Base-by-base conservation (phyloP, 768 basidiomycete genomes). In the Rhizopogon vesiculosus region DNA sequence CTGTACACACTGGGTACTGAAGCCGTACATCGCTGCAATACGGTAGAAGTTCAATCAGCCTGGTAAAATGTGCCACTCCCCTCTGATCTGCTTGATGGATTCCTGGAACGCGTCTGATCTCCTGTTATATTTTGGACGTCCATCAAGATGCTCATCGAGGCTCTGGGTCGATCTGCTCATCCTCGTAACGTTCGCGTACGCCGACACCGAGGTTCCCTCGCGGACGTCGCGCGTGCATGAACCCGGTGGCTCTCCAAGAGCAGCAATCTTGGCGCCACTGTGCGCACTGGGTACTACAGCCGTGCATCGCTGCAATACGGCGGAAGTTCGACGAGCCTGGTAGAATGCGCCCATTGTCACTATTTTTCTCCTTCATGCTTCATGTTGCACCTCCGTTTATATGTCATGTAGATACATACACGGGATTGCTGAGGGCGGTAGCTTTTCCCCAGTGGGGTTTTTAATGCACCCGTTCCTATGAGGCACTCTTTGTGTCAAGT, bases 361-460 rank as follows among this genome's bases (percentile, higher is more conserved):
- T n/a, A 25, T 25, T 25, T 25, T n/a, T 15, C 16, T 16, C 38
- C 39, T 35, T 54, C 13, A 10, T 38, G 35, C 18, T 53, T 31
- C 18, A 19, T 46, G 9, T 29, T 44, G n/a, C 9, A 31, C 40
- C 5, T 31, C 5, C 28, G 39, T 48, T 12, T 42, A 10, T 48
- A 2, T 44, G 35, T 9, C 18, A 35, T 54, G 45, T 54, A 45
- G 7, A 18, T 48, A 33, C 9, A 25, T 22, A 18, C 56, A 38
- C 45, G 3, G 31, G 40, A 57, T 8, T 57, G 53, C 45, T 49
- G 56, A 57, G 56, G 56, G 53, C 48, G 56, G 56, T 57, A 57
- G 56, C 56, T 57, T 57, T 57, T 57, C 56, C 56, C 56, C 53
- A 42, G 45, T 22, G 56, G 56, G 56, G 56, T 57, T 57, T 57